Evolutionary conservation across 441 rosid species (phyloP), one percentile per base, ranked within the genome.

Genomic region (Mallotus japonicus): DNA sequence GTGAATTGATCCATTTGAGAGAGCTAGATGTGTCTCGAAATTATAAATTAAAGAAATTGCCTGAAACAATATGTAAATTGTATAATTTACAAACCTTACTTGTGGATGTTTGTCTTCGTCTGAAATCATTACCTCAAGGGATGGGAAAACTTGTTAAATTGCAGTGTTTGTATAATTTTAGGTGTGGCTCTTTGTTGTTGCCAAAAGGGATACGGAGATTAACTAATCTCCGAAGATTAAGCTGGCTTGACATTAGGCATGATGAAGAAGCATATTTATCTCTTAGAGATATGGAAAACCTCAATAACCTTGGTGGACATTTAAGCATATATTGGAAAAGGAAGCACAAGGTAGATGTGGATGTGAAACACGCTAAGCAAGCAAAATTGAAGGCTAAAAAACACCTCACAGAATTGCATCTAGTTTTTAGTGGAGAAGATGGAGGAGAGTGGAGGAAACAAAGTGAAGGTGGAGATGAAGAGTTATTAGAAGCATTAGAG

Each of bases 151-250:
- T 67, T 7, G 17, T 34, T 16, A 67, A 67, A 12, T 51, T 67
- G 60, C 51, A 24, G 16, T 12, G 17, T 32, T 15, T 51, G 3
- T 3, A 28, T 34, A 32, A 51, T 53, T 40, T 15, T 8, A 3
- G 14, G 46, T 17, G 4, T 11, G 19, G 8, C 2, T 22, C 13
- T 6, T n/a, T n/a, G n/a, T 9, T 50, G 0, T 66, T 67, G 59
- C 71, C 71, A 8, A 67, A 67, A 67, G 71, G 16, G n/a, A 32
- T 67, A 15, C 46, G 46, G 19, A 51, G 12, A 4, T 53, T 53
- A 17, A 51, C 3, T 51, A 12, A 47, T 16, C 53, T 67, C 1
- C 4, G 34, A 8, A 28, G 13, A n/a, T 51, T 67, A 53, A 32
- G 1, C 3, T 6, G 4, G 7, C 7, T 67, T 20, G 16, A 5